Conservation (phyloP, 805 yeast species). For the Candida germanica region DNA sequence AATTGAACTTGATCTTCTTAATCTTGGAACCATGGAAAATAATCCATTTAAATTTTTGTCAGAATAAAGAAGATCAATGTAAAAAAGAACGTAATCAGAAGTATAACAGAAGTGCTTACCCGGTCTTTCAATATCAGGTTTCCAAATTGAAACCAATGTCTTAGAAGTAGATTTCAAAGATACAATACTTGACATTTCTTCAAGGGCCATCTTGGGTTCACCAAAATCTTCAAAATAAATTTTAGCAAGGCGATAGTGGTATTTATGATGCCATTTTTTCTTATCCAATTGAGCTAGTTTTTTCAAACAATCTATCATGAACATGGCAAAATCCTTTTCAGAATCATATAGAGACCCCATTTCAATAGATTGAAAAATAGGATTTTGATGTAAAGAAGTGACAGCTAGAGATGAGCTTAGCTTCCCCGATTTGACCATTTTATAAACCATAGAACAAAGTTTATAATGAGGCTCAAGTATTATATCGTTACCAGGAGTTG, state of each 20-base stretch:
- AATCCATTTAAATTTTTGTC: conserved; percentile 59
- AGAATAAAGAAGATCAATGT: conserved; percentile 51
- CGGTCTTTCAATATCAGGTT: conserved; percentile 85
- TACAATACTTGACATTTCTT: conserved; percentile 62
- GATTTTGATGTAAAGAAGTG: conserved; percentile 35
- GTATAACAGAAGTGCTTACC: conserved; percentile 89
- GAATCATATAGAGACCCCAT: background rate
- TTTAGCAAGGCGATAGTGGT: conserved; percentile 67
- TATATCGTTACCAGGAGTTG: conserved; percentile 40
- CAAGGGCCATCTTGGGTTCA: conserved; percentile 53
- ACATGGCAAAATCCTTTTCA: conserved; percentile 27
- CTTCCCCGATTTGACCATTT: conserved; percentile 42
- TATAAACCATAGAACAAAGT: conserved; percentile 55
- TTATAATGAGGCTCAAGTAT: conserved; percentile 78
- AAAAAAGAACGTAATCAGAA: conserved; percentile 63
- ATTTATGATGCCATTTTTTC: conserved; percentile 89
- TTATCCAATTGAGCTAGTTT: conserved; percentile 60
- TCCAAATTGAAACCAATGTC: conserved; percentile 84
- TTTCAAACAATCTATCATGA: conserved; percentile 45
- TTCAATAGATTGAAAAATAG: conserved; percentile 2
- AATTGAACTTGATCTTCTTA: conserved; percentile 75
- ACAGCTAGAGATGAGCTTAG: conserved; percentile 40
- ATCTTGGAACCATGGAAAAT: conserved; percentile 60
- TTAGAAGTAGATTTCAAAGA: conserved; percentile 66
- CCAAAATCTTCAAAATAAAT: conserved; percentile 54